Percentiles rank a stretch among this genome's conserved stretches.
Evolutionary conservation across 257 asterid genomes (phyloP).

Genomic region (Petunia secreta): DNA sequence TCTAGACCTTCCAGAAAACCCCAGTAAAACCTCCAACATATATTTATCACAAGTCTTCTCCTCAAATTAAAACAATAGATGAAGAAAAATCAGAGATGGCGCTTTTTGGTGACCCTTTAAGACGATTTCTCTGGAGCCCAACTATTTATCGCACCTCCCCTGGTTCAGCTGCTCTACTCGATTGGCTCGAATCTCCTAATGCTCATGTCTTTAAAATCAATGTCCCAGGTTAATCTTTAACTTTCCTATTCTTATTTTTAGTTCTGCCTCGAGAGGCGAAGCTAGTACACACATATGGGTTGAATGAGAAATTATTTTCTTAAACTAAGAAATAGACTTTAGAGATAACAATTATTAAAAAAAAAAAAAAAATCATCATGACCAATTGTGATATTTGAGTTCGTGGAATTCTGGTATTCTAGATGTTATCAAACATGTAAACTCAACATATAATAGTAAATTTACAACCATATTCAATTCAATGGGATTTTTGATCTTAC

Average conservation of each 20-base stretch:
- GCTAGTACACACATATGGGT: too few species aligned
- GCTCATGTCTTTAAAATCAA: slow-evolving; percentile 75
- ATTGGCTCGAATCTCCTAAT: slow-evolving; percentile 71
- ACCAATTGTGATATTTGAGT: too few species aligned
- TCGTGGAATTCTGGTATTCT: too few species aligned
- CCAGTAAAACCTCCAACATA: not conserved
- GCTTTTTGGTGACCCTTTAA: slow-evolving; percentile 62
- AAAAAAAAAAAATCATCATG: too few species aligned
- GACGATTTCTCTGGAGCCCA: slow-evolving; percentile 63
- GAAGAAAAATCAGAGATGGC: slow-evolving; percentile 45
- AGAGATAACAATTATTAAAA: too few species aligned
- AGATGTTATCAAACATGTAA: too few species aligned
- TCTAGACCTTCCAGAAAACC: slow-evolving; percentile 41
- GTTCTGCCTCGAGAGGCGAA: too few species aligned
- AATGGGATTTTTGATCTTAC: not conserved
- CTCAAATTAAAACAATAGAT: not conserved
- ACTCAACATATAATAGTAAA: too few species aligned
- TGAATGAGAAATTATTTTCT: too few species aligned
- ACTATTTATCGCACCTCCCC: slow-evolving; percentile 45
- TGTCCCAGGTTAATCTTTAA: slow-evolving; percentile 56
- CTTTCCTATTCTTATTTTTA: not conserved
- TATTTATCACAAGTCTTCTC: not conserved
- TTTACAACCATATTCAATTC: not conserved
- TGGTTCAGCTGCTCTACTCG: slow-evolving; percentile 69
- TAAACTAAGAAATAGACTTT: too few species aligned